Evolutionary conservation across 768 basidiomycete genomes (phyloP), one percentile per base, ranked within the genome.

Genomic region (Lepiota venenata): DNA sequence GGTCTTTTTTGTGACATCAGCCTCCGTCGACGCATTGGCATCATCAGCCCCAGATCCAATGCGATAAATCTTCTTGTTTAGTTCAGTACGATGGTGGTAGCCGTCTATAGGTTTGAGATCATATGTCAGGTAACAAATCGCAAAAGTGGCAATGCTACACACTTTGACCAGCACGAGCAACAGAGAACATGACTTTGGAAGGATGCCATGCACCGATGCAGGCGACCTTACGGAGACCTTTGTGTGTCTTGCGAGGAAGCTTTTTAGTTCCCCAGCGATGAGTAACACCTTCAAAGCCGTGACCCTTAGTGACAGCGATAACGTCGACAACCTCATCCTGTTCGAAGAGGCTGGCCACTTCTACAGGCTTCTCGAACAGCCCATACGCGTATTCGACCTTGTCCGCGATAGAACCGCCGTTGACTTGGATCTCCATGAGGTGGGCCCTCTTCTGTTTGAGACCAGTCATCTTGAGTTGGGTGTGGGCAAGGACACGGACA

Each of bases 101-200:
- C 93, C 93, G 69, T 94, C 90, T 92, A 58, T n/a, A 56, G 7
- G 59, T 18, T 40, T 16, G 32, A 18, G 22, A 36, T 22, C 45
- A 32, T 42, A 2, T 18, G 21, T 16, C 4, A 49, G 55, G 49
- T 40, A 43, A 15, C 42, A 32, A 38, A n/a, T 11, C 4, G 16
- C 16, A 3, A 15, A 29, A 18, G 55, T 37, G 20, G 8, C n/a
- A 40, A 41, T 9, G 46, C 8, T 29, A 80, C 92, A 64, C 72
- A 93, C 90, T 91, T 89, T 98, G 96, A 91, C 97, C 97, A 63
- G 97, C 95, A 81, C 97, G 95, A 58, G 95, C 97, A 65, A 99
- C 97, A n/a, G 94, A 95, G 86, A 93, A 98, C 96, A 98, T 98
- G 84, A 99, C 97, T 78, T 96, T 97, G 66, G 88, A 89, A 70